Evolutionary conservation across 2,329 filamentous ascomycete species (phyloP).

Genomic region (Fusarium sp.): DNA sequence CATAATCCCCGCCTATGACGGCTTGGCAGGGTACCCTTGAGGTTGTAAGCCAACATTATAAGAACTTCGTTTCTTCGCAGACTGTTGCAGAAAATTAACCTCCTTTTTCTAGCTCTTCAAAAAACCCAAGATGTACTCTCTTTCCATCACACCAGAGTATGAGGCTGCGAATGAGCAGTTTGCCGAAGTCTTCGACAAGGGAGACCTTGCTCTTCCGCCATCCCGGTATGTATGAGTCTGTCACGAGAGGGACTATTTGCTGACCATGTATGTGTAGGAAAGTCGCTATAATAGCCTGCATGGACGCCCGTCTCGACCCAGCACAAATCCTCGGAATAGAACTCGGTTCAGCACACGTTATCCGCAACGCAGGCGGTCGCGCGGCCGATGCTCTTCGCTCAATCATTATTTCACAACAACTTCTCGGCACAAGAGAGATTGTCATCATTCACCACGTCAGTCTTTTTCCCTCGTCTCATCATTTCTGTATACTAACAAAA

Average conservation of each 20-base stretch:
- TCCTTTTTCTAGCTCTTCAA: no score
- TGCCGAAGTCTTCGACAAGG: conserved; percentile 40
- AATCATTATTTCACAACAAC: conserved; percentile 81
- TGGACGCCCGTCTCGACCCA: conserved; percentile 81
- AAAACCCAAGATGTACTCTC: conserved; percentile 17
- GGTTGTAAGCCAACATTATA: background rate
- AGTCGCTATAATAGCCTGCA: conserved; percentile 73
- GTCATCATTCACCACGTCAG: conserved; percentile 74
- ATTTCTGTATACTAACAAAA: background rate
- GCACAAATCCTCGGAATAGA: conserved; percentile 37
- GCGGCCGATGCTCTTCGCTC: conserved; percentile 77
- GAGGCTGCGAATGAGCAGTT: conserved; percentile 41
- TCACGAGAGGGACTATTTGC: background rate
- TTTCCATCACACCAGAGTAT: conserved; percentile 38
- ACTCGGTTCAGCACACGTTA: conserved; percentile 79
- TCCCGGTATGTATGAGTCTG: conserved; percentile 24
- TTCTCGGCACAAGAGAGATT: conserved; percentile 80
- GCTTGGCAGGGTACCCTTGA: background rate
- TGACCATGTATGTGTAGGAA: conserved; percentile 41
- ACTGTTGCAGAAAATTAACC: background rate
- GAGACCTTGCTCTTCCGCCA: conserved; percentile 39
- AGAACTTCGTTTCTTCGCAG: background rate
- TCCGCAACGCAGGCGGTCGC: conserved; percentile 78
- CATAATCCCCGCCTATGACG: conserved; percentile 37
- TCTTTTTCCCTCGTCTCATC: background rate